Evolutionary conservation across 2,329 filamentous ascomycete genomes (phyloP).

Genomic region (Zasmidium angulare): DNA sequence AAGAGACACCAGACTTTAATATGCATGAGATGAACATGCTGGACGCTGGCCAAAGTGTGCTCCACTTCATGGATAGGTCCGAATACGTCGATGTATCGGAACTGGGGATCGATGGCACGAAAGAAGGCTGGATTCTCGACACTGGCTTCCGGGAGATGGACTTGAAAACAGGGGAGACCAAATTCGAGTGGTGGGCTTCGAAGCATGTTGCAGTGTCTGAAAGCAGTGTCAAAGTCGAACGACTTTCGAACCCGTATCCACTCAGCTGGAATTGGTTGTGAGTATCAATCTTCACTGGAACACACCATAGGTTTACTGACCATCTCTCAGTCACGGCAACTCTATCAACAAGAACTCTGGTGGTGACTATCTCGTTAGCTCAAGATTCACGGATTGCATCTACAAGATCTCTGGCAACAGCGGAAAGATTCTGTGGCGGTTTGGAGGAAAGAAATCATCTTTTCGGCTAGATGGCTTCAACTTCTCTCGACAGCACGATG

Average conservation of each 20-base stretch:
- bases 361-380: conserved; percentile 41
- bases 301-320: not conserved
- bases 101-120: not conserved
- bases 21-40: conserved; percentile 41
- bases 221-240: conserved; percentile 22
- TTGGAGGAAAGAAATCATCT: conserved; percentile 32
- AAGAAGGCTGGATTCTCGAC: conserved; percentile 8
- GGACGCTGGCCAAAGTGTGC: conserved; percentile 32
- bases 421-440: conserved; percentile 38
- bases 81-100: not conserved
- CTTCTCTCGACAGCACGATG: conserved; percentile 19
- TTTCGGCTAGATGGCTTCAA: conserved; percentile 9
- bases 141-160: conserved; percentile 30
- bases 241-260: conserved; percentile 1
- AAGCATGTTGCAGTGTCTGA: conserved; percentile 37
- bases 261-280: conserved; percentile 15
- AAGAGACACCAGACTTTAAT: conserved; percentile 26
- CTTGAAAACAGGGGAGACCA: conserved; percentile 31
- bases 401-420: conserved; percentile 38
- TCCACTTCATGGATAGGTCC: conserved; percentile 28
- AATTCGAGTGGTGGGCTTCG: conserved; percentile 37
- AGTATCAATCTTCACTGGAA: not conserved
- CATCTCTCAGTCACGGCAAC: conserved; percentile 35
- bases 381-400: conserved; percentile 39
- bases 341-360: conserved; percentile 38